phyloP scores from a whole-genome alignment of 129 eudicot species.

The Artemisia argyi region DNA sequence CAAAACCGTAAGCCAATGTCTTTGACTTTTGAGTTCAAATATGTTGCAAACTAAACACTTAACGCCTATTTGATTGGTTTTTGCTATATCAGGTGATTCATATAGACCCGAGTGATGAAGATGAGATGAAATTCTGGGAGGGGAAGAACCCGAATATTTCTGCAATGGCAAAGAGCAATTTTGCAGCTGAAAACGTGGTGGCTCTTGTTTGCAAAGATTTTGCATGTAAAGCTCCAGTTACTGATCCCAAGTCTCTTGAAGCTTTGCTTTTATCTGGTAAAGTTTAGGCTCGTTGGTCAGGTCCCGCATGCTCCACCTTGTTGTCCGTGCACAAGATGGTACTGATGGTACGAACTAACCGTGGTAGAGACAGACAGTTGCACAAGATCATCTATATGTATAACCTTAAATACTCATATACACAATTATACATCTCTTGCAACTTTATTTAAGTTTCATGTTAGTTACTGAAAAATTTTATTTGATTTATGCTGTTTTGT shows the following conservation, averaged over 20 bases:
- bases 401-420: conserved; percentile 11
- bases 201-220: conserved; percentile 84
- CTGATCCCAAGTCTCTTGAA: conserved; percentile 50
- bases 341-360: neutral
- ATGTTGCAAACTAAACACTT: neutral
- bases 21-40: neutral
- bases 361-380: conserved; percentile 14
- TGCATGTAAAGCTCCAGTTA: conserved; percentile 74
- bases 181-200: conserved; percentile 48
- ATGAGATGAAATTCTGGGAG: conserved; percentile 77
- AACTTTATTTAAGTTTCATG: too few species aligned
- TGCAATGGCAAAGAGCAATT: conserved; percentile 65
- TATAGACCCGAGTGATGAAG: conserved; percentile 57
- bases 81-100: conserved; percentile 68
- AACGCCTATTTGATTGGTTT: neutral
- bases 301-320: neutral
- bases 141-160: conserved; percentile 53
- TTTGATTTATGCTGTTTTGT: too few species aligned
- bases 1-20: conserved; percentile 49
- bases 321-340: neutral
- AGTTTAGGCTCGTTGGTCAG: conserved; percentile 17
- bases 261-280: conserved; percentile 44
- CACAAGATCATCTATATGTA: neutral
- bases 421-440: neutral
- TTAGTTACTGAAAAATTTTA: too few species aligned